Conservation (phyloP, 2,329 filamentous ascomycete genomes). For the Rhexocercosporidium sp. region DNA sequence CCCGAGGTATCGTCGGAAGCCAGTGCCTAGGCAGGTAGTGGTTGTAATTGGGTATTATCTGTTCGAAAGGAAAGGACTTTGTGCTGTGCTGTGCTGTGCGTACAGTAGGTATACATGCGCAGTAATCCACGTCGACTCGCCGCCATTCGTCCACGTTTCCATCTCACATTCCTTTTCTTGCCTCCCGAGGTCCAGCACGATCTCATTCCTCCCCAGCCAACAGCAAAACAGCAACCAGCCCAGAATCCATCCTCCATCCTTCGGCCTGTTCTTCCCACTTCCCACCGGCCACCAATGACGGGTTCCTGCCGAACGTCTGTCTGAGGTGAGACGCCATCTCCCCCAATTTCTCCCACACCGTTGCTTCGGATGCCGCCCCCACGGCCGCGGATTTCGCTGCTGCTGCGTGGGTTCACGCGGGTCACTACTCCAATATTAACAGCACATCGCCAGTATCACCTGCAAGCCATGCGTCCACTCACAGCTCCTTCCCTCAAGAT, state of each 20-base stretch:
- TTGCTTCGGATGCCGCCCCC: not conserved
- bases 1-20: too few relatives aligned
- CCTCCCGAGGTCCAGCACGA: too few relatives aligned
- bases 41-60: too few relatives aligned
- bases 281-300: constrained; percentile 15
- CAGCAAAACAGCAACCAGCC: too few relatives aligned
- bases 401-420: not conserved
- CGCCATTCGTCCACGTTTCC: too few relatives aligned
- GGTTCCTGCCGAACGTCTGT: constrained; percentile 16
- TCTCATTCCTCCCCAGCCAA: too few relatives aligned
- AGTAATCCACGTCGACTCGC: too few relatives aligned
- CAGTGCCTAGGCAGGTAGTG: too few relatives aligned
- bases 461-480: constrained; percentile 17
- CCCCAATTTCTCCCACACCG: not conserved
- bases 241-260: not conserved
- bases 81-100: too few relatives aligned
- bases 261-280: not conserved
- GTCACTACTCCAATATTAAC: not conserved
- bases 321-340: not conserved
- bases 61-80: too few relatives aligned
- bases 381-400: not conserved
- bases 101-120: too few relatives aligned
- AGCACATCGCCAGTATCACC: constrained; percentile 12
- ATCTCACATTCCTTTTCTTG: too few relatives aligned
- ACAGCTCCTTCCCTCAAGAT: constrained; percentile 13